A percentile compares a stretch with the other conserved stretches of the same genome.
Conservation (phyloP, 140 eudicot species). For the Erigeron philadelphicus region DNA sequence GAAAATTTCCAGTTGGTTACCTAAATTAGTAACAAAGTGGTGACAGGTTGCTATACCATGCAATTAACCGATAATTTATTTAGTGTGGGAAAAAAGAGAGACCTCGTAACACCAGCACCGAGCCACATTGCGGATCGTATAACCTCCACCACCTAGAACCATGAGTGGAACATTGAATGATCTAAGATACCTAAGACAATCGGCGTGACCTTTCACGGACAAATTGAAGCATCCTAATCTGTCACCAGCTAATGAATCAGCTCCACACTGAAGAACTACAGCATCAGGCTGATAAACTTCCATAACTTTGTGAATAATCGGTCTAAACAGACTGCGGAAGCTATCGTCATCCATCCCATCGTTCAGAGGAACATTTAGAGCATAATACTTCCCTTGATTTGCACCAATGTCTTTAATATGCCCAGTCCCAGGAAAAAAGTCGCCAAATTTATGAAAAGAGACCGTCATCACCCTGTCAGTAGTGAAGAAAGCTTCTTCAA, state of each 20-base stretch:
- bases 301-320: conserved; percentile 78
- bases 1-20: neutral
- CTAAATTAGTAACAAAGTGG: neutral
- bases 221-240: conserved; percentile 88
- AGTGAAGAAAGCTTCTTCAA: conserved; percentile 85
- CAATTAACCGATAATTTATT: neutral
- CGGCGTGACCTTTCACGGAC: conserved; percentile 95
- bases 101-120: conserved; percentile 99
- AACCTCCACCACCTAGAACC: conserved; percentile 97
- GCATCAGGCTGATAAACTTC: conserved; percentile 92
- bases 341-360: conserved; percentile 83
- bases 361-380: conserved; percentile 79
- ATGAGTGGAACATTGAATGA: conserved; percentile 83
- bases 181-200: conserved; percentile 75
- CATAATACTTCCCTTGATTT: conserved; percentile 63
- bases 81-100: conserved; percentile 10
- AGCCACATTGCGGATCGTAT: conserved; percentile 81
- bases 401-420: conserved; percentile 79
- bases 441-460: conserved; percentile 89
- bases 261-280: conserved; percentile 96
- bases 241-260: conserved; percentile 94
- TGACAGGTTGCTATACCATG: neutral
- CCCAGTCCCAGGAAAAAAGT: conserved; percentile 88
- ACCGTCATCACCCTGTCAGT: conserved; percentile 94
- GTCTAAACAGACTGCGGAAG: conserved; percentile 68